Conservation (phyloP, 176 grass and related monocot species). For the Musa acuminata region DNA sequence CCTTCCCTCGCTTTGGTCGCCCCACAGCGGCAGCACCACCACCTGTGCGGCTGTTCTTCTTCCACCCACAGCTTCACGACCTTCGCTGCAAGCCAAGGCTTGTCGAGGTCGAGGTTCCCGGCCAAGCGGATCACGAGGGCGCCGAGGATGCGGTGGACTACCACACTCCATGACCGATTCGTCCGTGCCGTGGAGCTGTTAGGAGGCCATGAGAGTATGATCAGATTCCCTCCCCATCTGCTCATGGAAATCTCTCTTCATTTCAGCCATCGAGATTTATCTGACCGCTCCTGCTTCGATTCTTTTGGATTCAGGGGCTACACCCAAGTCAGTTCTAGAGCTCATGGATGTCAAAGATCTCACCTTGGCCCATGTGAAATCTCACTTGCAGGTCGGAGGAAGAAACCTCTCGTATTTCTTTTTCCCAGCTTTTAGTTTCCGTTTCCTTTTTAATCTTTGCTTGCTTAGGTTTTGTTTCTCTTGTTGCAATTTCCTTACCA, state of each 20-base stretch:
- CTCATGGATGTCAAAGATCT: constrained; percentile 98
- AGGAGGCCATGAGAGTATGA: constrained; percentile 91
- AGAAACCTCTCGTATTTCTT: neutral
- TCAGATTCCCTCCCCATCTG: neutral
- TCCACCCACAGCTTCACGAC: neutral
- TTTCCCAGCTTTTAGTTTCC: no score
- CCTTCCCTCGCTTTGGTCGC: constrained; percentile 42
- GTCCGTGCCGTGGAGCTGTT: constrained; percentile 89
- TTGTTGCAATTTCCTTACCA: neutral
- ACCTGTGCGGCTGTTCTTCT: neutral
- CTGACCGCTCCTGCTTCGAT: neutral
- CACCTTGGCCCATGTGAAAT: constrained; percentile 94
- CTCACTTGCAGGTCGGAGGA: constrained; percentile 69
- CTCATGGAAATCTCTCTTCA: neutral
- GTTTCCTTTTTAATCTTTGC: no score
- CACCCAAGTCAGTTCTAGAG: constrained; percentile 97
- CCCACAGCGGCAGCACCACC: constrained; percentile 29
- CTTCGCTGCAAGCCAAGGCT: constrained; percentile 2
- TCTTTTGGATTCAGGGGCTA: constrained; percentile 45
- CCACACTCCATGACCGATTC: constrained; percentile 81
- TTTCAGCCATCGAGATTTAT: neutral
- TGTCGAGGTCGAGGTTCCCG: constrained; percentile 42
- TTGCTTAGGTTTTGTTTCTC: no score
- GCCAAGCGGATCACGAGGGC: constrained; percentile 42
- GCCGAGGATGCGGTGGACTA: constrained; percentile 94